Evolutionary conservation across 768 basidiomycete species (phyloP).

Genomic region (Hebeloma cylindrosporum): DNA sequence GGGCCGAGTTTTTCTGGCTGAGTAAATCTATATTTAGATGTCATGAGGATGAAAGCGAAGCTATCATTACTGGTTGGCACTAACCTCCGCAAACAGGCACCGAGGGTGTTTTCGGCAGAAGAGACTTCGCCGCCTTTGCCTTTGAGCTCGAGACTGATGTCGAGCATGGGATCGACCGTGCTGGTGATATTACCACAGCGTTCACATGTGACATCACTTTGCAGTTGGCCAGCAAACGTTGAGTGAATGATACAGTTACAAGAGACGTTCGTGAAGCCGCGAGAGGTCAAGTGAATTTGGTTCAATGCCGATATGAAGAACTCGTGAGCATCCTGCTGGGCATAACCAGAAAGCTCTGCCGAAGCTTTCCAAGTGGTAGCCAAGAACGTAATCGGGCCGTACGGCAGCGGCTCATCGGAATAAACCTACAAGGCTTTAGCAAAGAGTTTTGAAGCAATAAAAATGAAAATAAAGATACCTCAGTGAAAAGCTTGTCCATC

Average conservation of each 20-base stretch:
- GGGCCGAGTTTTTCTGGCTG: conserved; percentile 79
- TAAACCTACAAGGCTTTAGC: conserved; percentile 42
- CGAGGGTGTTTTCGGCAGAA: conserved; percentile 63
- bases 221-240: conserved; percentile 83
- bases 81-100: conserved; percentile 73
- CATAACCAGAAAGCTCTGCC: conserved; percentile 83
- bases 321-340: conserved; percentile 94
- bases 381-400: conserved; percentile 82
- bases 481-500: conserved; percentile 84
- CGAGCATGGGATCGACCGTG: conserved; percentile 87
- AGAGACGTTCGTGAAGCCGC: conserved; percentile 70
- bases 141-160: conserved; percentile 84
- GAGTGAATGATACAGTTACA: conserved; percentile 93
- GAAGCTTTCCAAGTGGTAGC: conserved; percentile 81
- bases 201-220: conserved; percentile 89
- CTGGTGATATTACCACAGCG: conserved; percentile 76
- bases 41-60: no score
- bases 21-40: conserved; percentile 59
- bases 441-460: neutral
- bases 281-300: conserved; percentile 79
- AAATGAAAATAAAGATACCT: conserved; percentile 42
- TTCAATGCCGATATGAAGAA: conserved; percentile 83
- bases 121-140: conserved; percentile 42
- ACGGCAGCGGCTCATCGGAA: conserved; percentile 57
- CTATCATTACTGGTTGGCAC: no score